Base-by-base conservation (phyloP, 176 grass and related monocot species). In the Elaeis guineensis region DNA sequence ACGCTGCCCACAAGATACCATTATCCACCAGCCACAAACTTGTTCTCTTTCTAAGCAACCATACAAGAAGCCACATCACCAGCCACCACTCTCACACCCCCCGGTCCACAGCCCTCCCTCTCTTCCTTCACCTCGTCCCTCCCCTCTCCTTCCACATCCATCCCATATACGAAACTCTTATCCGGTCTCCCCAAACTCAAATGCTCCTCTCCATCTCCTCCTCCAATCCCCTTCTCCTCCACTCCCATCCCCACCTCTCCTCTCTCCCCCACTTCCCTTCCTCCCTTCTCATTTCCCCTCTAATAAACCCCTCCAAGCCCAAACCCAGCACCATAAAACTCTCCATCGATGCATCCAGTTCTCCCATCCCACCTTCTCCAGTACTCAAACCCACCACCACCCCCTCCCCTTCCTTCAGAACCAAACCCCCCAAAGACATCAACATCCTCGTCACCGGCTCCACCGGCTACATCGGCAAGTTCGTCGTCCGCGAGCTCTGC, bases 391-490 rank as follows among this genome's bases (percentile, higher is more conserved):
- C 57, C 25, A 28, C 57, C 1, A 7, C 64, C 0, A 30, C 29
- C 1, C 23, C 72, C 18, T 63, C 68, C 59, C 75, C 78, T 49
- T 67, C 83, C 72, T 91, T 83, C 54, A 70, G 84, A 17, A 56
- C 75, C 16, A 73, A 67, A 11, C 1, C 75, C 20, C 78, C 73
- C 4, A 71, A 72, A 5, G 76, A 91, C 70, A 77, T 78, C 59
- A 97, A 81, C 21, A 79, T 97, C n/a, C 58, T 97, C 5, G 84
- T 97, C 35, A 85, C 84, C 5, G 92, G 87, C 62, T 67, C 92
- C 16, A 97, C 87, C 17, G 87, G 92, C 69, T 89, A 97, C 83
- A 89, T 91, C 71, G 87, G 84, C 12, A 69, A 81, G 5, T 89
- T 74, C 70, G 84, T 97, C 1, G 92, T 85, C 58, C 81, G 72